Evolutionary conservation across 331 rosid genomes (phyloP).

Genomic region (Malus hybrid): DNA sequence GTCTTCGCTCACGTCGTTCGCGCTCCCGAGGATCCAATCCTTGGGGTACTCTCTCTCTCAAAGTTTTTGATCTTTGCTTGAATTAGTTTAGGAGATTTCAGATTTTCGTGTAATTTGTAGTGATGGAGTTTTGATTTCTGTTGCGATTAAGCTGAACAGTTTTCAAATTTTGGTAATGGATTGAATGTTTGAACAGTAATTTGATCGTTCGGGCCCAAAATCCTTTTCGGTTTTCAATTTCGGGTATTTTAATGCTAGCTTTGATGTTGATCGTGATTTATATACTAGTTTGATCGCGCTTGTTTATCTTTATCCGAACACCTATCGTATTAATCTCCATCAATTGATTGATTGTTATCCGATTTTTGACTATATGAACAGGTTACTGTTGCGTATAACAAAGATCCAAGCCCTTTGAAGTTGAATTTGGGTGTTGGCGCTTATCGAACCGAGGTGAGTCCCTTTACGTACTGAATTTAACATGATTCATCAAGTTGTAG

Average conservation of each 20-base stretch:
- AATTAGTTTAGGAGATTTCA: neutral
- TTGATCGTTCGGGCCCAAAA: neutral
- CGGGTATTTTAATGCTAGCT: too few relatives aligned
- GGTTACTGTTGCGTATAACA: slow-evolving; percentile 94
- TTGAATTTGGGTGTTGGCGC: slow-evolving; percentile 97
- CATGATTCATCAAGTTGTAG: neutral
- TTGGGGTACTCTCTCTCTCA: slow-evolving; percentile 50
- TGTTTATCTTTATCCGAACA: neutral
- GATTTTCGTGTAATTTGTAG: neutral
- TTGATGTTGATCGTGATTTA: neutral
- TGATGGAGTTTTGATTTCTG: neutral
- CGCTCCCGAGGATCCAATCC: slow-evolving; percentile 98
- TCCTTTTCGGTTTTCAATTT: neutral
- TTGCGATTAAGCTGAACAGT: neutral
- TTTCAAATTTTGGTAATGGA: neutral
- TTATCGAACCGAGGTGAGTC: slow-evolving; percentile 88
- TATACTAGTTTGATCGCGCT: neutral
- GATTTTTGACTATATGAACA: neutral
- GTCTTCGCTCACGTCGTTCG: slow-evolving; percentile 74
- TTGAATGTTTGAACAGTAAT: neutral
- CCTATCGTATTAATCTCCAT: neutral
- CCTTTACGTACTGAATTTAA: neutral
- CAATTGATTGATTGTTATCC: neutral
- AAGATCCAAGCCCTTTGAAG: slow-evolving; percentile 85
- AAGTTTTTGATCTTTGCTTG: neutral